phyloP scores from a whole-genome alignment of 176 grass and related monocot genomes.

The Juncus effusus region DNA sequence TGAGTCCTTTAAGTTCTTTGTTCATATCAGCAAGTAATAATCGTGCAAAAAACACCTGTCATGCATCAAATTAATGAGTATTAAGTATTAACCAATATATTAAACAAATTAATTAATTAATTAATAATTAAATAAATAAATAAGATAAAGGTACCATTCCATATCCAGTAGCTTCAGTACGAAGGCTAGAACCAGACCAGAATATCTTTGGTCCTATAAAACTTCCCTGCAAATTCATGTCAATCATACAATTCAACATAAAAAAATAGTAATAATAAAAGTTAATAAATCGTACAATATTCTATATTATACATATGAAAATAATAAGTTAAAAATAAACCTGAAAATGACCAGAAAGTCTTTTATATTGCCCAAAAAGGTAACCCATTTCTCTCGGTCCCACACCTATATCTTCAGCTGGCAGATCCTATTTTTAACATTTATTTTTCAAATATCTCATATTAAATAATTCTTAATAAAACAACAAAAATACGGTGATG shows the following conservation, averaged over 20 bases:
- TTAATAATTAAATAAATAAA: slow-evolving; percentile 20
- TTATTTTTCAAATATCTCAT: neutral
- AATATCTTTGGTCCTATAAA: slow-evolving; percentile 99
- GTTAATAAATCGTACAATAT: neutral
- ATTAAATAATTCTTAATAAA: slow-evolving; percentile 24
- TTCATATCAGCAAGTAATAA: slow-evolving; percentile 99
- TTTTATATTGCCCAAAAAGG: slow-evolving; percentile 95
- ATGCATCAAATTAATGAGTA: slow-evolving; percentile 4
- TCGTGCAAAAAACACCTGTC: slow-evolving; percentile 94
- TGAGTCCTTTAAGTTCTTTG: slow-evolving; percentile 98
- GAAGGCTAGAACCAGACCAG: slow-evolving; percentile 99
- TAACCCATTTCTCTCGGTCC: slow-evolving; percentile 96
- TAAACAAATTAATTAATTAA: slow-evolving; percentile 20
- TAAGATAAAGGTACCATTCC: slow-evolving; percentile 61
- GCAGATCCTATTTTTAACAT: slow-evolving; percentile 64
- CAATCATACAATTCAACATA: slow-evolving; percentile 40
- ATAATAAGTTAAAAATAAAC: slow-evolving; percentile 26
- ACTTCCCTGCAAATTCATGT: slow-evolving; percentile 83
- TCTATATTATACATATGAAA: slow-evolving; percentile 1
- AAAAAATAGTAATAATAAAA: slow-evolving; percentile 10
- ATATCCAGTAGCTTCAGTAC: slow-evolving; percentile 99
- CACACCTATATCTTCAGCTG: slow-evolving; percentile 91
- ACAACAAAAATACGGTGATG: neutral
- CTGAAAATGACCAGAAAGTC: slow-evolving; percentile 97
- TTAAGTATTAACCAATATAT: slow-evolving; percentile 21